Conservation (phyloP, 768 basidiomycete species). For the Boletellus sp. region DNA sequence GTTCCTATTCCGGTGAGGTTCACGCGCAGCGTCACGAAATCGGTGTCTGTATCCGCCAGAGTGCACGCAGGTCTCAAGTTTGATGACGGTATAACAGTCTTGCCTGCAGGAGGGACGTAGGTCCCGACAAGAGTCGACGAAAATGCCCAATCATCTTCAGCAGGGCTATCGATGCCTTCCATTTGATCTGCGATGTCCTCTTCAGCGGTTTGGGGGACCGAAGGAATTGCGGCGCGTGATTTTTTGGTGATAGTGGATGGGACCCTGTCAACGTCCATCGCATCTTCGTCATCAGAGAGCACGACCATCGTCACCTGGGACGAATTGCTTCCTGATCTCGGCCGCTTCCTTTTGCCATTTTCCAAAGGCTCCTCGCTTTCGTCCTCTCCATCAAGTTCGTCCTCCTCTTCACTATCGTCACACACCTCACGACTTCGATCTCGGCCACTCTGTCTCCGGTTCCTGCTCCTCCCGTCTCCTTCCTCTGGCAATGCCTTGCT, state of each 20-base stretch:
- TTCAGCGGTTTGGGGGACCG: not conserved
- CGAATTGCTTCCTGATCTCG: slow-evolving; percentile 10
- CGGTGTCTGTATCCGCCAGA: not conserved
- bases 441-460: slow-evolving; percentile 4
- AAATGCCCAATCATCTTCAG: slow-evolving; percentile 20
- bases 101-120: slow-evolving; percentile 11
- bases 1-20: slow-evolving; percentile 20
- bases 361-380: not conserved
- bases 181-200: not conserved
- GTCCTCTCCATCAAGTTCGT: slow-evolving; percentile 11
- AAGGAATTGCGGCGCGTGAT: not conserved
- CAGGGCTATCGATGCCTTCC: slow-evolving; percentile 1
- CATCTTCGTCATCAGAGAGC: slow-evolving; percentile 22
- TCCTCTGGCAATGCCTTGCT: slow-evolving; percentile 25
- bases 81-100: slow-evolving; percentile 5
- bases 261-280: slow-evolving; percentile 25
- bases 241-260: slow-evolving; percentile 20
- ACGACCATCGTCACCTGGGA: slow-evolving; percentile 20
- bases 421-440: slow-evolving; percentile 1
- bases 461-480: slow-evolving; percentile 16
- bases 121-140: slow-evolving; percentile 27
- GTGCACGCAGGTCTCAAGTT: not conserved
- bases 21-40: slow-evolving; percentile 17
- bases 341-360: slow-evolving; percentile 6
- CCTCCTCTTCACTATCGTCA: slow-evolving; percentile 10